Percentiles rank a stretch among this genome's conserved stretches.
Conservation (phyloP, 2,329 filamentous ascomycete genomes). For the Colletotrichum echinochloae region DNA sequence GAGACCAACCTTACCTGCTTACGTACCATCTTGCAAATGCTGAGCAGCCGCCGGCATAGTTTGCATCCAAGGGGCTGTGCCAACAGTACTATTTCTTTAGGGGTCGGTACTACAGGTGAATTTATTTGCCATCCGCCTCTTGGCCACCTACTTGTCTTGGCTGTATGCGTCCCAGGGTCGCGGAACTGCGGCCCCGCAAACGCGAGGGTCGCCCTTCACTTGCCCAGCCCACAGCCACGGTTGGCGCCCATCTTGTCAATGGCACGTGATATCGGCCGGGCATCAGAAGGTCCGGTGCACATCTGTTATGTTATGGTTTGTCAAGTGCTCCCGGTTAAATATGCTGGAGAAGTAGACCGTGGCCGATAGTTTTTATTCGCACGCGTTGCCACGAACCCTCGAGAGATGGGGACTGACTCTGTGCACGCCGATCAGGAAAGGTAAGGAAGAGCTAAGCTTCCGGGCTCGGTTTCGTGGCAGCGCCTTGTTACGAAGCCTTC, state of each 20-base stretch:
- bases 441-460: neutral
- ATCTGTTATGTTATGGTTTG: neutral
- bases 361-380: neutral
- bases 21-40: slow-evolving; percentile 6
- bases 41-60: neutral
- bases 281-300: neutral
- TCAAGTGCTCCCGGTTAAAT: slow-evolving; percentile 10
- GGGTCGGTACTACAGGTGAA: neutral
- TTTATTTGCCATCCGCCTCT: slow-evolving; percentile 20
- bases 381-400: neutral
- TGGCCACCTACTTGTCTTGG: too few relatives aligned
- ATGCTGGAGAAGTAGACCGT: neutral
- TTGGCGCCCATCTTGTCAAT: neutral
- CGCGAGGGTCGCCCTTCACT: slow-evolving; percentile 6
- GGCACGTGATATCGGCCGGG: neutral
- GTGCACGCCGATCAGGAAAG: neutral
- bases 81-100: slow-evolving; percentile 8
- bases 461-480: neutral
- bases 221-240: slow-evolving; percentile 38
- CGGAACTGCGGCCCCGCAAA: neutral
- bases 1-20: slow-evolving; percentile 4
- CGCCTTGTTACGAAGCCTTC: neutral
- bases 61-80: slow-evolving; percentile 17
- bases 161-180: neutral
- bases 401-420: neutral